phyloP scores from a whole-genome alignment of 306 rosid species.

The Glycine tomentella region DNA sequence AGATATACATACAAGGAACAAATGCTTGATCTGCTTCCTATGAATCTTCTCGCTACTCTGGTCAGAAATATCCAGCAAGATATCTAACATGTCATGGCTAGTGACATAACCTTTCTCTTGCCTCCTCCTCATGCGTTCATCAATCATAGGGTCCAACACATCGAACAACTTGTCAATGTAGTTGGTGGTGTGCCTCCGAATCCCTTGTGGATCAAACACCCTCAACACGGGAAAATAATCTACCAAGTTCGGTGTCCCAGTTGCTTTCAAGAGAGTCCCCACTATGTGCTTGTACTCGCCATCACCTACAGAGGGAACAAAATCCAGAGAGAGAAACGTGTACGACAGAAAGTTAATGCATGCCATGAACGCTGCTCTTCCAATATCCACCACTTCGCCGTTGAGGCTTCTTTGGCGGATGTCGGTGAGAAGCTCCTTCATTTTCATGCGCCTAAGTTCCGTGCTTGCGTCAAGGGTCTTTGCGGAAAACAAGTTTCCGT shows the following conservation, averaged over 20 bases:
- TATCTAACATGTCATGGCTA: constrained; percentile 51
- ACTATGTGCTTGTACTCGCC: constrained; percentile 46
- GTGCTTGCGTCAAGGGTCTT: constrained; percentile 50
- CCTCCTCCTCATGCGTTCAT: constrained; percentile 41
- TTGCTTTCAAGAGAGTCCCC: constrained; percentile 43
- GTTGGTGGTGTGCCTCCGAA: constrained; percentile 28
- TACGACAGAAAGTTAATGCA: constrained; percentile 51
- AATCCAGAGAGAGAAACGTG: constrained; percentile 58
- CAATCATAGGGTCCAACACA: constrained; percentile 34
- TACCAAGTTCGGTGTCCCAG: constrained; percentile 53
- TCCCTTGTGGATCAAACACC: constrained; percentile 54
- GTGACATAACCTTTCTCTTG: background rate
- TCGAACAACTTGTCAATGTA: constrained; percentile 36
- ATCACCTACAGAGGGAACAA: constrained; percentile 34
- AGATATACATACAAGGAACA: constrained; percentile 39
- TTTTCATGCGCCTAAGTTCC: constrained; percentile 43
- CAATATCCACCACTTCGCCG: constrained; percentile 53
- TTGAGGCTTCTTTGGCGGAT: constrained; percentile 13
- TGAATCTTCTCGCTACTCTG: constrained; percentile 45
- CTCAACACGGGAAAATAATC: constrained; percentile 55
- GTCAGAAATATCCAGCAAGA: constrained; percentile 47
- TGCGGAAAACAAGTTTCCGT: constrained; percentile 41
- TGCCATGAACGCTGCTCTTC: constrained; percentile 51
- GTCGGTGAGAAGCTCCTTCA: constrained; percentile 45
- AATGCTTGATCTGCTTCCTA: constrained; percentile 34